phyloP scores from a whole-genome alignment of 2,329 filamentous ascomycete species.

The Fonsecaea multimorphosa region DNA sequence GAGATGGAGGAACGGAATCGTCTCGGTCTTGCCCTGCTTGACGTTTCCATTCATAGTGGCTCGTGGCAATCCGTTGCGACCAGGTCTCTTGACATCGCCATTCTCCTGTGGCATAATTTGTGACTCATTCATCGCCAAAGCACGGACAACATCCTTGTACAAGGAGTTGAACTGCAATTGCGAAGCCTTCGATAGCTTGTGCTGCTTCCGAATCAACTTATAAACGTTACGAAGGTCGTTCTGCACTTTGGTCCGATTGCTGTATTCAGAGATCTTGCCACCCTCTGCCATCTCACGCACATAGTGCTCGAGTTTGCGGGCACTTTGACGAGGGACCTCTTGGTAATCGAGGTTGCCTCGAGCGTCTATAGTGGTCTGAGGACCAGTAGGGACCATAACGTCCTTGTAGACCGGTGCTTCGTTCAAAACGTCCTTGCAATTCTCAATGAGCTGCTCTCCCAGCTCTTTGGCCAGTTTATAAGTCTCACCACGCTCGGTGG shows the following conservation, averaged over 20 bases:
- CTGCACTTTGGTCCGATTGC: slow-evolving; percentile 97
- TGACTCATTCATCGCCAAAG: slow-evolving; percentile 95
- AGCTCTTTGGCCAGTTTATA: slow-evolving; percentile 98
- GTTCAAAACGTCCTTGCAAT: slow-evolving; percentile 90
- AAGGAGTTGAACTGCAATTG: slow-evolving; percentile 95
- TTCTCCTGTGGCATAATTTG: slow-evolving; percentile 93
- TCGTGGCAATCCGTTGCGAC: slow-evolving; percentile 55
- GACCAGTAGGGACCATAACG: slow-evolving; percentile 87
- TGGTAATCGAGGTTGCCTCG: slow-evolving; percentile 92
- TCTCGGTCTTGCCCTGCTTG: slow-evolving; percentile 90
- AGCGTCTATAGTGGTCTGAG: slow-evolving; percentile 88
- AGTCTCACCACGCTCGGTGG: slow-evolving; percentile 93
- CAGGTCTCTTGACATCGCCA: slow-evolving; percentile 64
- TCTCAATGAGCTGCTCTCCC: slow-evolving; percentile 90
- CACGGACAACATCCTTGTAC: slow-evolving; percentile 92
- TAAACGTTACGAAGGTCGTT: slow-evolving; percentile 94
- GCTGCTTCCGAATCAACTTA: slow-evolving; percentile 97
- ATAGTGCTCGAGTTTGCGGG: slow-evolving; percentile 97
- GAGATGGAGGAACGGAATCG: slow-evolving; percentile 94
- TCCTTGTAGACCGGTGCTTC: slow-evolving; percentile 93
- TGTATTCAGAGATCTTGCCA: slow-evolving; percentile 98
- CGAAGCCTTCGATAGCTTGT: slow-evolving; percentile 94
- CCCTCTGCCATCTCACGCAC: slow-evolving; percentile 98
- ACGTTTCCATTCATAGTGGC: slow-evolving; percentile 58
- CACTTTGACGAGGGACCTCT: slow-evolving; percentile 83